Evolutionary conservation across 1,139 yeast species (phyloP).

Genomic region (Nakaseomyces bracarensis): DNA sequence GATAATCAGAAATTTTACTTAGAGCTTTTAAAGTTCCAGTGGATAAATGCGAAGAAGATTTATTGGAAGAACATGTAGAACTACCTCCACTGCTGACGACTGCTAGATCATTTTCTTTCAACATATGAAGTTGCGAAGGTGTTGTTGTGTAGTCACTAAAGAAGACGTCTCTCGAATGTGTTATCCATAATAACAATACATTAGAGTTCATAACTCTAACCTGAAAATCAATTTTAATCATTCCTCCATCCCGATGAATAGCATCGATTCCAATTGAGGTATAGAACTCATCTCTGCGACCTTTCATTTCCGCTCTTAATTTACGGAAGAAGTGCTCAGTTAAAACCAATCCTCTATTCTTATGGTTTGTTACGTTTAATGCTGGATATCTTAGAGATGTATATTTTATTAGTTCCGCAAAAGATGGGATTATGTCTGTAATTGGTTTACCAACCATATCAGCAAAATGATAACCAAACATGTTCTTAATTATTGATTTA

Average conservation of each 20-base stretch:
- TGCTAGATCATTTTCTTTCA: conserved; percentile 32
- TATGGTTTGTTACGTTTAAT: conserved; percentile 31
- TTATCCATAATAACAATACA: conserved; percentile 69
- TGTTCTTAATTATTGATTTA: conserved; percentile 65
- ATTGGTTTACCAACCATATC: conserved; percentile 49
- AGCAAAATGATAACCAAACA: conserved; percentile 56
- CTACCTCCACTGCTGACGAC: conserved; percentile 28
- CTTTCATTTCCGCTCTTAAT: conserved; percentile 31
- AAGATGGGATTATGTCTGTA: conserved; percentile 57
- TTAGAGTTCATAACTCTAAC: conserved; percentile 58
- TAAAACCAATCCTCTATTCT: conserved; percentile 48
- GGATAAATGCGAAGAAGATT: conserved; percentile 16
- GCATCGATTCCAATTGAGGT: conserved; percentile 62
- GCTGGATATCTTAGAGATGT: conserved; percentile 42
- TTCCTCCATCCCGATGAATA: conserved; percentile 59
- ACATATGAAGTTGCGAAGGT: conserved; percentile 34
- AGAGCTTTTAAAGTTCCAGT: conserved; percentile 9
- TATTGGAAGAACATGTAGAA: conserved; percentile 25
- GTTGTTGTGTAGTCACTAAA: conserved; percentile 26
- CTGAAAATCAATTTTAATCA: conserved; percentile 69
- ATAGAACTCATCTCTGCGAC: conserved; percentile 37
- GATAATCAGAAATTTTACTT: conserved; percentile 5
- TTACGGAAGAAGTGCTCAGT: conserved; percentile 88
- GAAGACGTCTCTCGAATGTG: conserved; percentile 54
- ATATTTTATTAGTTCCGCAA: conserved; percentile 44